phyloP scores from a whole-genome alignment of 129 eudicot genomes.

The Lonicera japonica region DNA sequence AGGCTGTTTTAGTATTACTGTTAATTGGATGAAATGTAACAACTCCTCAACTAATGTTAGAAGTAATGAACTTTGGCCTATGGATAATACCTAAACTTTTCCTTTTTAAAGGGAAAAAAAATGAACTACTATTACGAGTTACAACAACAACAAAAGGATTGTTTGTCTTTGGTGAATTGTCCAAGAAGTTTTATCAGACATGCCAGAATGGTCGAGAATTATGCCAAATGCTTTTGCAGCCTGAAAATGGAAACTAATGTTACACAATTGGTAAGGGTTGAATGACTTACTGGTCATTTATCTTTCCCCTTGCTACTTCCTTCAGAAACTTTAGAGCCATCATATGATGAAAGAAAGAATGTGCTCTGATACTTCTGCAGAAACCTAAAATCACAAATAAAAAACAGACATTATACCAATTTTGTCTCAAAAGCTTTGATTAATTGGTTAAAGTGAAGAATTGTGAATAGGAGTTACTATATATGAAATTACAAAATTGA shows the following conservation, averaged over 20 bases:
- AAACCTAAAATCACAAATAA: constrained; percentile 42
- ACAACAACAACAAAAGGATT: constrained; percentile 30
- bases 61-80: not conserved
- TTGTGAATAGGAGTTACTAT: too few species aligned
- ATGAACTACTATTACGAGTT: constrained; percentile 32
- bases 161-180: constrained; percentile 6
- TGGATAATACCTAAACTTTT: not conserved
- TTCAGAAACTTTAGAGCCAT: constrained; percentile 49
- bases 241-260: constrained; percentile 20
- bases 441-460: too few species aligned
- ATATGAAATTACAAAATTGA: too few species aligned
- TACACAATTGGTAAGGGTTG: constrained; percentile 15
- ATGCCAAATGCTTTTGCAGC: constrained; percentile 7
- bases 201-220: not conserved
- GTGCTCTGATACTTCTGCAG: constrained; percentile 72
- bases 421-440: too few species aligned
- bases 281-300: constrained; percentile 32
- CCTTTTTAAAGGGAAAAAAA: constrained; percentile 19
- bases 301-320: constrained; percentile 51
- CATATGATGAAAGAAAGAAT: constrained; percentile 62
- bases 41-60: not conserved
- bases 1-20: too few species aligned
- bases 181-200: constrained; percentile 8
- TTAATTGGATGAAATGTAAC: too few species aligned
- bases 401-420: too few species aligned